A percentile compares a stretch with the other conserved stretches of the same genome.
phyloP scores from a whole-genome alignment of 2,329 filamentous ascomycete genomes.

The Stagonosporopsis cucurbitacearum region DNA sequence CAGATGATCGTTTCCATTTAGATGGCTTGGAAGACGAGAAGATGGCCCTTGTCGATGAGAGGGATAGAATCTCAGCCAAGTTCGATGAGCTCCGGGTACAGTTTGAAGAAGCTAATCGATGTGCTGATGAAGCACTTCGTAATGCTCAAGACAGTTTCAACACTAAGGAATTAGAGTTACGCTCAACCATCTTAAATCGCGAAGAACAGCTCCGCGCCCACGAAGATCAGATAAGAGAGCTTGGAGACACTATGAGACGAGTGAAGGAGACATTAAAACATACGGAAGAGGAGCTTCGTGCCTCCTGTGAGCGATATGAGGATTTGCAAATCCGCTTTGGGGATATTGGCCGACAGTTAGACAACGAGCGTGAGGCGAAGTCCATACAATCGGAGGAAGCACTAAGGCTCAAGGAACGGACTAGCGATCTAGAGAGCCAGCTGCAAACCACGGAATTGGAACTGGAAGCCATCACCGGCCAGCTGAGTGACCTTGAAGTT shows the following conservation, averaged over 20 bases:
- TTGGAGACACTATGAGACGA: constrained; percentile 12
- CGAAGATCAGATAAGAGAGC: constrained; percentile 15
- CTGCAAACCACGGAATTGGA: constrained; percentile 29
- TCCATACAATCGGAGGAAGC: constrained; percentile 31
- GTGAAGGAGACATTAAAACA: constrained; percentile 18
- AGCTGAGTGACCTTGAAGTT: constrained; percentile 27
- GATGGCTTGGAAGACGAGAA: constrained; percentile 48
- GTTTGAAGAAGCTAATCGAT: constrained; percentile 46
- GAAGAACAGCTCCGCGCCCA: constrained; percentile 25
- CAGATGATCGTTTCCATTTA: constrained; percentile 38
- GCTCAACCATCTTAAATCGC: constrained; percentile 26
- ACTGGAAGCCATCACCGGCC: constrained; percentile 19
- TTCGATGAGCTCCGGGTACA: constrained; percentile 44
- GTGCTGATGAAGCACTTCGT: constrained; percentile 39
- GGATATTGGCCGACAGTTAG: constrained; percentile 31
- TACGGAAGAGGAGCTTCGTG: constrained; percentile 16
- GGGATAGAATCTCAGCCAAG: constrained; percentile 40
- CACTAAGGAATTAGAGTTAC: constrained; percentile 48
- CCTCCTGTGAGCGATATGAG: constrained; percentile 35
- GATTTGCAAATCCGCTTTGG: constrained; percentile 39
- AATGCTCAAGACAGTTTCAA: constrained; percentile 31
- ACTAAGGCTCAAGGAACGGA: constrained; percentile 25
- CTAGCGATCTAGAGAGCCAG: constrained; percentile 26
- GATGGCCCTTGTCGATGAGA: constrained; percentile 44
- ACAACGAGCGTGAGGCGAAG: constrained; percentile 24